Conservation (phyloP, 2,329 filamentous ascomycete genomes). For the Colletotrichum cuscutae region DNA sequence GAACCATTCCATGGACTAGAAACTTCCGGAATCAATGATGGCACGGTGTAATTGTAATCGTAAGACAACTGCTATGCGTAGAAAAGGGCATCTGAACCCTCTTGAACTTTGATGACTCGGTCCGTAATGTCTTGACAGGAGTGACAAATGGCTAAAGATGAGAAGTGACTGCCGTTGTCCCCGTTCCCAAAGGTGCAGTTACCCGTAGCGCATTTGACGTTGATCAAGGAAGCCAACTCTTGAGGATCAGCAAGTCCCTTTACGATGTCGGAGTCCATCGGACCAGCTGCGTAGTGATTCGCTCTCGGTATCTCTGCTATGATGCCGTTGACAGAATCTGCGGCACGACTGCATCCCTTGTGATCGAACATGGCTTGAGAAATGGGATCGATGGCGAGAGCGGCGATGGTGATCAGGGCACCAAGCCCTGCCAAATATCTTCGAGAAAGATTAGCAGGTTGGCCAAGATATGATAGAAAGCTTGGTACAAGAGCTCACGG, state of each 20-base stretch:
- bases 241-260: no score
- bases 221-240: neutral
- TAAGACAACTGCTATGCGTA: no score
- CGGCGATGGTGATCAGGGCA: constrained; percentile 2
- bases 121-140: neutral
- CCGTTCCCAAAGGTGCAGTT: constrained; percentile 4
- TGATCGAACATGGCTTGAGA: constrained; percentile 11
- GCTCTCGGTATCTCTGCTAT: neutral
- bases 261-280: neutral
- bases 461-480: no score
- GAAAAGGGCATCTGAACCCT: no score
- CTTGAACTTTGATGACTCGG: no score
- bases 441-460: no score
- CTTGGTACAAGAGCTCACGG: no score
- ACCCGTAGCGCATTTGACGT: neutral
- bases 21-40: no score
- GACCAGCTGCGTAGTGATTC: neutral
- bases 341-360: neutral
- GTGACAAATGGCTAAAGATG: constrained; percentile 1
- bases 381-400: constrained; percentile 8
- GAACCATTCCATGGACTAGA: no score
- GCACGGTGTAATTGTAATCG: no score
- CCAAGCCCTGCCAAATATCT: constrained; percentile 6
- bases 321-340: neutral
- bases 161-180: neutral